Evolutionary conservation across 495 filamentous ascomycete species (phyloP).

Genomic region (Monascus purpureus): DNA sequence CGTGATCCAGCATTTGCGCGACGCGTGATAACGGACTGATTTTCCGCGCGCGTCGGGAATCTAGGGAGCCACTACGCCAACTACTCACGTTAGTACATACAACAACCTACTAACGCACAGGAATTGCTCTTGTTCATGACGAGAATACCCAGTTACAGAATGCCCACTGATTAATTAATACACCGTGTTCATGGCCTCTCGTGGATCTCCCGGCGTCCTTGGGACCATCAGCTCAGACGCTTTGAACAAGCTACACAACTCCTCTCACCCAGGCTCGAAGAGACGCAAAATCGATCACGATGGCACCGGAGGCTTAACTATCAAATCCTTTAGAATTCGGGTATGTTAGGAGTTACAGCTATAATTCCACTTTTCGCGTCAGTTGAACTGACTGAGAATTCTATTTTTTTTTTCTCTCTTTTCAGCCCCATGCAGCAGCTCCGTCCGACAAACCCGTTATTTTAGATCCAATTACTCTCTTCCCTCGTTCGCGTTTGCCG

Average conservation of each 20-base stretch:
- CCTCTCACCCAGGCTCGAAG: constrained; percentile 14
- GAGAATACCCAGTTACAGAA: too few species aligned
- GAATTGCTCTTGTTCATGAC: too few species aligned
- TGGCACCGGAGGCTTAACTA: constrained; percentile 11
- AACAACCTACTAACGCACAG: too few species aligned
- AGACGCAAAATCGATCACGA: constrained; percentile 21
- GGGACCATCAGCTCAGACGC: constrained; percentile 20
- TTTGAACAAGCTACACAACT: constrained; percentile 19
- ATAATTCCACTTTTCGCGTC: too few species aligned
- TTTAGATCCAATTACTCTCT: constrained; percentile 43
- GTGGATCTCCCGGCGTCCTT: constrained; percentile 15
- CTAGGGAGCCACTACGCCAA: too few species aligned
- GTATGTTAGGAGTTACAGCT: constrained; percentile 8
- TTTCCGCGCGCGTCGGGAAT: background rate
- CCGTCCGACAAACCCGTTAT: constrained; percentile 42
- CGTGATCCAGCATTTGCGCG: too few species aligned
- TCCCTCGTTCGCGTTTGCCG: constrained; percentile 46
- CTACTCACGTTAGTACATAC: too few species aligned
- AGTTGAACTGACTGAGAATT: too few species aligned
- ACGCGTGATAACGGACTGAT: constrained; percentile 25
- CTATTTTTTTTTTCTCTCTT: background rate
- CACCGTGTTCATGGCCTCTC: constrained; percentile 25
- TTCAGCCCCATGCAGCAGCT: constrained; percentile 44
- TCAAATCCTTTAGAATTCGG: constrained; percentile 19
- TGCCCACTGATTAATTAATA: constrained; percentile 2